phyloP scores from a whole-genome alignment of 345 rosid genomes.

The Euclidium syriacum region DNA sequence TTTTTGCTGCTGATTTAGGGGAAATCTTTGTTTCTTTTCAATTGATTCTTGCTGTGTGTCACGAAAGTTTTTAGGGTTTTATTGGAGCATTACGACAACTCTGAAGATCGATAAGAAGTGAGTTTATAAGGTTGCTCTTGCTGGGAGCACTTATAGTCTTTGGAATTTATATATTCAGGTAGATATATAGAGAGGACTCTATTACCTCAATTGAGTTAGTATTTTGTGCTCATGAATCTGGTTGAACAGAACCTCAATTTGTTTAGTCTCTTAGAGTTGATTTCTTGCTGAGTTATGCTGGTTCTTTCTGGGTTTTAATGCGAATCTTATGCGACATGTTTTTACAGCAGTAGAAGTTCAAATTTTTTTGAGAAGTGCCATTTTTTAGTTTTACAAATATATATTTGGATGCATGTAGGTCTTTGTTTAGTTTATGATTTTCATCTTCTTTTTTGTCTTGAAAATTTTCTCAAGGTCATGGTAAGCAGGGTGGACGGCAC shows the following conservation, averaged over 20 bases:
- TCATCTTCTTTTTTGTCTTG: slow-evolving; percentile 21
- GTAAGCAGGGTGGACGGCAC: slow-evolving; percentile 85
- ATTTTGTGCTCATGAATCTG: neutral
- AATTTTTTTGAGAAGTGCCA: no score
- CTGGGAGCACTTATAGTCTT: neutral
- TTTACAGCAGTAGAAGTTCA: neutral
- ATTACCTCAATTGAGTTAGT: neutral
- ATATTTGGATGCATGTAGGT: neutral
- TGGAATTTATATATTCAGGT: neutral
- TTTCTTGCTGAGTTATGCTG: neutral
- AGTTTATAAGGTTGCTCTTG: neutral
- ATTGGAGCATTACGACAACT: neutral
- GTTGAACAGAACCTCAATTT: neutral
- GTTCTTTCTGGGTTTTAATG: no score
- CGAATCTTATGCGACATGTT: neutral
- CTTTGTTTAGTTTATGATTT: slow-evolving; percentile 14
- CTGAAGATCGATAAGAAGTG: neutral
- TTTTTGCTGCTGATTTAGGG: neutral
- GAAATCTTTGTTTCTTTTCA: neutral
- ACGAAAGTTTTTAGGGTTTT: slow-evolving; percentile 3
- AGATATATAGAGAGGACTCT: neutral
- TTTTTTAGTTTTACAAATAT: neutral
- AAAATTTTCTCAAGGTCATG: slow-evolving; percentile 64
- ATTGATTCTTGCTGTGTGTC: neutral
- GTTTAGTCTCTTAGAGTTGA: no score